Percentiles rank a stretch among this genome's conserved stretches.
Evolutionary conservation across 1,139 yeast genomes (phyloP).

Genomic region (Suhomyces bolitotheri): DNA sequence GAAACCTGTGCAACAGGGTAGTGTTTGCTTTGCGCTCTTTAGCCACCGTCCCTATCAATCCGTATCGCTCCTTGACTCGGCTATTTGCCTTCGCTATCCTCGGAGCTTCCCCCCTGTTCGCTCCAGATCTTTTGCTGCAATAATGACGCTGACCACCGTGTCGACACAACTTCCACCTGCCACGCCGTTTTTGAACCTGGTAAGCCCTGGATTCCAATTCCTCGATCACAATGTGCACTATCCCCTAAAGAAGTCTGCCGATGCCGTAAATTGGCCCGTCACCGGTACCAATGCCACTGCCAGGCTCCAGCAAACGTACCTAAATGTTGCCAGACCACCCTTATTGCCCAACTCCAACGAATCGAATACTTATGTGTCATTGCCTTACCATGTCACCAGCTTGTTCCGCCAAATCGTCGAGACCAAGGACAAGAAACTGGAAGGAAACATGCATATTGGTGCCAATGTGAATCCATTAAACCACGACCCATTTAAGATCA

Average conservation of each 20-base stretch:
- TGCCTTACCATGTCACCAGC: conserved; percentile 42
- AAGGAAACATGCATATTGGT: conserved; percentile 55
- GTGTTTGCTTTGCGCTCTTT: neutral
- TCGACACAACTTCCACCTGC: conserved; percentile 25
- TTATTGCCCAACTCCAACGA: conserved; percentile 31
- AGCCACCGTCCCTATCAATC: neutral
- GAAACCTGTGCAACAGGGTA: neutral
- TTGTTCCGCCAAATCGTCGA: conserved; percentile 31
- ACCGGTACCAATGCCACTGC: conserved; percentile 24
- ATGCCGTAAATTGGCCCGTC: conserved; percentile 37
- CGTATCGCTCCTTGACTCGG: neutral
- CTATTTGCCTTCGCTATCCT: neutral
- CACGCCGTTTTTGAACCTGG: conserved; percentile 36
- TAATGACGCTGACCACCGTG: conserved; percentile 5
- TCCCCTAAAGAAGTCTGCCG: conserved; percentile 19
- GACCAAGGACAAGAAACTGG: conserved; percentile 36
- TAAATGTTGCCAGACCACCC: conserved; percentile 44
- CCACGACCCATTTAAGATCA: conserved; percentile 54
- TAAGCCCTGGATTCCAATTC: conserved; percentile 39
- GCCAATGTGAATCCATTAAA: conserved; percentile 54
- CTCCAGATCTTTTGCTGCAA: neutral
- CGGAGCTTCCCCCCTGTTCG: neutral
- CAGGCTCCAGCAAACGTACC: conserved; percentile 28
- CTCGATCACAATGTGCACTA: conserved; percentile 41
- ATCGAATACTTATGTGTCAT: conserved; percentile 44